phyloP scores from a whole-genome alignment of 164 flowering plant species.

The Akebia trifoliata region DNA sequence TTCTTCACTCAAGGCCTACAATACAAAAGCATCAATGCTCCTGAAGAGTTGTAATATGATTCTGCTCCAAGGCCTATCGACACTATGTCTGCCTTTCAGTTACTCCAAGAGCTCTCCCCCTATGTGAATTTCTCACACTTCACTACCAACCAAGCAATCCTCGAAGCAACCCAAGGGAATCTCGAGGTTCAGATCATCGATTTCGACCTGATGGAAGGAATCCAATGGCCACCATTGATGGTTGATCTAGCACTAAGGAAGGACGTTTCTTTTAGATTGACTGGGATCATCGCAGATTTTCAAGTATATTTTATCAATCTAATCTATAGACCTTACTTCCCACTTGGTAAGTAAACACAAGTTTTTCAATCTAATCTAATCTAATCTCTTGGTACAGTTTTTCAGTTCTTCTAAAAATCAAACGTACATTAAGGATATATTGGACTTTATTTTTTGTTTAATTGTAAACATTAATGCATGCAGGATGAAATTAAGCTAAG shows the following conservation, averaged over 20 bases:
- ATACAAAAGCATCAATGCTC: constrained; percentile 10
- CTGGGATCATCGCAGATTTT: constrained; percentile 19
- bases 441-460: too few relatives aligned
- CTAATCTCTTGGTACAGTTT: too few relatives aligned
- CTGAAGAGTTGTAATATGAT: constrained; percentile 1
- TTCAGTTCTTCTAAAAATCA: too few relatives aligned
- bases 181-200: constrained; percentile 27
- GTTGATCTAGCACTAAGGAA: constrained; percentile 27
- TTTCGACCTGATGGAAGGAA: constrained; percentile 37
- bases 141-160: constrained; percentile 42
- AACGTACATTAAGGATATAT: too few relatives aligned
- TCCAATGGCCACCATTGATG: constrained; percentile 44
- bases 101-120: constrained; percentile 37
- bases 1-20: constrained; percentile 35
- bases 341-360: too few relatives aligned
- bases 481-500: too few relatives aligned
- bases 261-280: constrained; percentile 22
- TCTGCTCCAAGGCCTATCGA: background rate
- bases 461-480: too few relatives aligned
- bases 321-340: too few relatives aligned
- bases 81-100: constrained; percentile 22
- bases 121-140: constrained; percentile 38
- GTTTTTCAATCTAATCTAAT: too few relatives aligned
- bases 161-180: constrained; percentile 28
- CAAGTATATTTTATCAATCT: too few relatives aligned